These are phyloP conservation scores for Melanomma pulvis-pyrius DNA, from an alignment of 495 filamentous ascomycete genomes.

Conservation along the genomic window DNA sequence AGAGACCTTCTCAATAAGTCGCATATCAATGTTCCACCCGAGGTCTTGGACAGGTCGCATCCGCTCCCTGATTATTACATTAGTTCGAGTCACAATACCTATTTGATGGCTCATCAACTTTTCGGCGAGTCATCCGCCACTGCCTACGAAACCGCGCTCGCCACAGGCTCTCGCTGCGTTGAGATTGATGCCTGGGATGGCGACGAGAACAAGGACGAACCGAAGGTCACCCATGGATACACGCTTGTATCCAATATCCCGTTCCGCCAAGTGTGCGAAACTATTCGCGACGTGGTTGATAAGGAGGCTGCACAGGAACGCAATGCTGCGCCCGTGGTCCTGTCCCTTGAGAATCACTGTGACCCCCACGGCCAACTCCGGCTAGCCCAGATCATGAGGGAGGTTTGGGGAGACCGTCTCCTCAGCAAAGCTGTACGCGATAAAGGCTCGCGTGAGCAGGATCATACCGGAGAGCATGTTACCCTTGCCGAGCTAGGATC, in stretches of 20 bases:
- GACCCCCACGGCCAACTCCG: constrained; percentile 50
- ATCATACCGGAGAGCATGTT: constrained; percentile 47
- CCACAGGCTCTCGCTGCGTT: constrained; percentile 57
- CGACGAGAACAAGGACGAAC: constrained; percentile 52
- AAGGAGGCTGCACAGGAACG: constrained; percentile 45
- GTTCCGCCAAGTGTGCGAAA: constrained; percentile 57
- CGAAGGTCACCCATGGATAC: constrained; percentile 60
- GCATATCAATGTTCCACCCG: constrained; percentile 50
- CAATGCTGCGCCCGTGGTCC: constrained; percentile 52
- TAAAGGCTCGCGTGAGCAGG: constrained; percentile 50
- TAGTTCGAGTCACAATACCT: constrained; percentile 56
- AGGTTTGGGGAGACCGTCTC: constrained; percentile 56
- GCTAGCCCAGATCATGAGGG: constrained; percentile 57
- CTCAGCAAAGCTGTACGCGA: constrained; percentile 50
- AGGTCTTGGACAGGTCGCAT: constrained; percentile 50
- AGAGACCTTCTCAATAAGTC: constrained; percentile 49
- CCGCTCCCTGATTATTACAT: constrained; percentile 60
- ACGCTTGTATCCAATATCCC: constrained; percentile 58
- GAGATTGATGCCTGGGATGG: constrained; percentile 63
- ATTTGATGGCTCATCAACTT: constrained; percentile 59
- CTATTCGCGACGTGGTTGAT: constrained; percentile 54
- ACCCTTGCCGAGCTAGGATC: constrained; percentile 52
- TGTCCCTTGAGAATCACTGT: constrained; percentile 61
- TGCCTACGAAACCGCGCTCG: constrained; percentile 54
- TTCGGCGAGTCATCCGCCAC: constrained; percentile 51